Base-by-base conservation (phyloP, 306 rosid species). In the Dalbergia oliveri region DNA sequence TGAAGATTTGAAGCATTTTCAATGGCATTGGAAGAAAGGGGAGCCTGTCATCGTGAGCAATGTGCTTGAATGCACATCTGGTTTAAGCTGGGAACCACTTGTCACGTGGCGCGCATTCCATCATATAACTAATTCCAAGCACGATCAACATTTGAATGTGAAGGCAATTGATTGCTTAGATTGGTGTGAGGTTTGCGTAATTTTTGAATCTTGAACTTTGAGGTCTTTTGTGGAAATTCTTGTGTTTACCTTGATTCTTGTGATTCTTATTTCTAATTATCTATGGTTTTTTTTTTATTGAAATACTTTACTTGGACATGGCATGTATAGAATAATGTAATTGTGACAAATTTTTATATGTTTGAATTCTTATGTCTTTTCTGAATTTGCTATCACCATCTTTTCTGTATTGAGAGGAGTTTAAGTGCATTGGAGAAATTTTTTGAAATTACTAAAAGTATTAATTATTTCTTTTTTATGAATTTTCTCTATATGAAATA, bases 61-160 rank as follows among this genome's bases (percentile, higher is more conserved):
- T 81, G 97, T 87, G 56, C 97, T 94, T 77, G 91, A 88, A 65
- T 82, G 87, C 58, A 72, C 91, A n/a, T 80, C 91, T 8, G 97
- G 97, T 19, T 88, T 92, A 84, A 92, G 97, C 84, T 94, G 97
- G 97, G 97, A 94, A 70, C 98, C 98, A 7, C 81, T 89, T 26
- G 97, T 92, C 82, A 94, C 92, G 98, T 94, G 97, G 97, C 97
- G 98, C 21, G 97, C 97, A 44, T 89, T 66, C 73, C 97, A 97
- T 65, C 88, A 91, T 63, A 72, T 86, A 73, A 65, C 76, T 12
- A 86, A 84, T 6, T 34, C 69, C 34, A 86, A 82, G 80, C 65
- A n/a, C 3, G 35, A 0, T 41, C 9, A 33, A 62, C 88, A 79
- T 71, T 76, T 90, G 89, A 88, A 79, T 5, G 98, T 90, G 66